Conservation (phyloP, 2,329 filamentous ascomycete species). For the Chrysosporium queenslandicum region DNA sequence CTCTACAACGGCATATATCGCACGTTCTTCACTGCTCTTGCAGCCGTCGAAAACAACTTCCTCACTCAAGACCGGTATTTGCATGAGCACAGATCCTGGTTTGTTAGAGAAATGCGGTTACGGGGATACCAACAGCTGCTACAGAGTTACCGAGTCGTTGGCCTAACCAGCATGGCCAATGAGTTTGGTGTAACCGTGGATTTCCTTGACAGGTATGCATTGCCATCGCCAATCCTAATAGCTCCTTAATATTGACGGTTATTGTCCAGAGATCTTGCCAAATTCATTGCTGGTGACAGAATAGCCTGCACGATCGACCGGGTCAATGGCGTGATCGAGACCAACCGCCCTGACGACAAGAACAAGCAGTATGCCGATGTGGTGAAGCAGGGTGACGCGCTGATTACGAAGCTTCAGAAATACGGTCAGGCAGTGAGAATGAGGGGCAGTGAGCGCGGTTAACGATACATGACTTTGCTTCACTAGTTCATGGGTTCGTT, state of each 20-base stretch:
- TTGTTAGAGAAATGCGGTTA: slow-evolving; percentile 94
- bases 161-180: slow-evolving; percentile 91
- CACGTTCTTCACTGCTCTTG: slow-evolving; percentile 82
- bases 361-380: slow-evolving; percentile 99
- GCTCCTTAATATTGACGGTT: slow-evolving; percentile 16
- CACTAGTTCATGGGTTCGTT: background rate
- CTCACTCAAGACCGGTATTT: slow-evolving; percentile 89
- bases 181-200: slow-evolving; percentile 96
- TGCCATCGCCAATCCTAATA: background rate
- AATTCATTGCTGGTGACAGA: slow-evolving; percentile 89
- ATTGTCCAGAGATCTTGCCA: slow-evolving; percentile 67
- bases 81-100: slow-evolving; percentile 93
- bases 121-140: slow-evolving; percentile 93
- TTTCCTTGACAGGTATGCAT: slow-evolving; percentile 76
- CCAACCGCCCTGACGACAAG: slow-evolving; percentile 95
- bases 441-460: slow-evolving; percentile 87
- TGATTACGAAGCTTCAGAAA: slow-evolving; percentile 98
- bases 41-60: slow-evolving; percentile 85
- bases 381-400: slow-evolving; percentile 90
- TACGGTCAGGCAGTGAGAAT: slow-evolving; percentile 94
- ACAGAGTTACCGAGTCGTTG: slow-evolving; percentile 93
- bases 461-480: slow-evolving; percentile 11
- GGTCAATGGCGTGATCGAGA: slow-evolving; percentile 94
- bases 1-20: slow-evolving; percentile 92
- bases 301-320: slow-evolving; percentile 97